A percentile compares a stretch with the other conserved stretches of the same genome.
phyloP scores from a whole-genome alignment of 306 rosid species.

The Senna siamea region DNA sequence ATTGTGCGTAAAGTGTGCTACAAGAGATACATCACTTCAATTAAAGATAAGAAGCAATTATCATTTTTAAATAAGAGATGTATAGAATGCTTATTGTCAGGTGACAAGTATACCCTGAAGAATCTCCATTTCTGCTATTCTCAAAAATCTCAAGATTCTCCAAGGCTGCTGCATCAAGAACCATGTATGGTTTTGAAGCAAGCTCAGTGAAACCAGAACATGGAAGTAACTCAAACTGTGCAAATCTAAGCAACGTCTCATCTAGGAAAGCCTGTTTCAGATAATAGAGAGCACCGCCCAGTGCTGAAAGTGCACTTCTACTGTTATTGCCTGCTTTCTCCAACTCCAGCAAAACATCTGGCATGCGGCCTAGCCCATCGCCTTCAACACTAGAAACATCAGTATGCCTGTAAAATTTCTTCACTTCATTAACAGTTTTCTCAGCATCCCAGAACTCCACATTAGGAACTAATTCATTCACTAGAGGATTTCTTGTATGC shows the following conservation, averaged over 20 bases:
- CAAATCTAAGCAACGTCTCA: constrained; percentile 80
- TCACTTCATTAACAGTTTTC: constrained; percentile 60
- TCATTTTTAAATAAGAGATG: constrained; percentile 3
- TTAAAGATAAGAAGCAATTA: constrained; percentile 31
- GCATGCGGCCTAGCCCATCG: constrained; percentile 55
- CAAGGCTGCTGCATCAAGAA: constrained; percentile 90
- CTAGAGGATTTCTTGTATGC: constrained; percentile 85
- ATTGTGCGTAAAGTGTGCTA: constrained; percentile 83
- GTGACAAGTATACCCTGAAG: constrained; percentile 72
- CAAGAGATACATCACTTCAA: constrained; percentile 45
- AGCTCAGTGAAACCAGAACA: constrained; percentile 62
- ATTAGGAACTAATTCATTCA: constrained; percentile 82
- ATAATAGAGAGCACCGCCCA: constrained; percentile 91
- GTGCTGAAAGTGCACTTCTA: constrained; percentile 79
- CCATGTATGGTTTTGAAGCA: constrained; percentile 81
- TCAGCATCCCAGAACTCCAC: constrained; percentile 91
- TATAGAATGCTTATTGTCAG: constrained; percentile 13
- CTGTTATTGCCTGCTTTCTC: constrained; percentile 56
- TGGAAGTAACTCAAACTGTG: constrained; percentile 85
- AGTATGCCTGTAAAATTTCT: constrained; percentile 51
- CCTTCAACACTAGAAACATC: constrained; percentile 37
- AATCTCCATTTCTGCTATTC: constrained; percentile 85
- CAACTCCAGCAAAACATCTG: constrained; percentile 75
- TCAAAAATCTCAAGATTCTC: constrained; percentile 97
- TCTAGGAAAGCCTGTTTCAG: constrained; percentile 93